A percentile compares a stretch with the other conserved stretches of the same genome.
phyloP scores from a whole-genome alignment of 2,329 filamentous ascomycete species.

The Ophiostoma montium region DNA sequence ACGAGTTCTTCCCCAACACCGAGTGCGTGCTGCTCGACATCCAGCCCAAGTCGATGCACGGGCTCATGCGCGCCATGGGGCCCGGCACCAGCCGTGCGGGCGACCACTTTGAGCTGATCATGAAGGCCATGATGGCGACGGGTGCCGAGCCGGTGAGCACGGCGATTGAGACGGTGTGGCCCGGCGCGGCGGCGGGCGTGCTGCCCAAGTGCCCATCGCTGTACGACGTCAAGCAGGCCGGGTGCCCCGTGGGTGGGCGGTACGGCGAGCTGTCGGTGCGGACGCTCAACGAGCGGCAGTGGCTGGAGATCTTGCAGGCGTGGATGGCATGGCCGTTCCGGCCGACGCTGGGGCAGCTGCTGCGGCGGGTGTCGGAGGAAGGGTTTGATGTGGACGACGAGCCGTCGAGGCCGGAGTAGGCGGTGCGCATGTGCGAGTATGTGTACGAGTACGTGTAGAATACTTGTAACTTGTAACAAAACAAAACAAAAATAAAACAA shows the following conservation, averaged over 20 bases:
- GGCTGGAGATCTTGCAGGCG: constrained; percentile 41
- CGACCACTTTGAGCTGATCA: constrained; percentile 39
- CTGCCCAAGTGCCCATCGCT: constrained; percentile 33
- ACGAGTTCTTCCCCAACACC: constrained; percentile 55
- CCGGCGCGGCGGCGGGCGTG: constrained; percentile 44
- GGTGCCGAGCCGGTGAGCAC: constrained; percentile 24
- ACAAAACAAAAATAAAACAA: no score
- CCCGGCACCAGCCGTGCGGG: constrained; percentile 25
- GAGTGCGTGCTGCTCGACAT: constrained; percentile 50
- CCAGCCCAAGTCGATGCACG: constrained; percentile 41
- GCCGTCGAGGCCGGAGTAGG: background rate
- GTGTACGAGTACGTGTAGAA: background rate
- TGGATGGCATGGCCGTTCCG: constrained; percentile 55
- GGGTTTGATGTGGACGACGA: background rate
- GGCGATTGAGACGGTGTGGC: constrained; percentile 39
- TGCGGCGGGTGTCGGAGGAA: constrained; percentile 26
- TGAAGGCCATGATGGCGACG: constrained; percentile 25
- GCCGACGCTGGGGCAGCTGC: constrained; percentile 33
- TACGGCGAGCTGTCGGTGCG: constrained; percentile 30
- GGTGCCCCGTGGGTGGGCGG: constrained; percentile 23
- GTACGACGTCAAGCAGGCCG: constrained; percentile 33
- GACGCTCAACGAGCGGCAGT: constrained; percentile 37
- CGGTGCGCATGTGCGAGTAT: no score
- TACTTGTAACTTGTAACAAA: no score
- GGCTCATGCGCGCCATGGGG: constrained; percentile 32